Evolutionary conservation across 2,329 filamentous ascomycete genomes (phyloP), one percentile per base, ranked within the genome.

Genomic region (Arthrocladium fulminans): DNA sequence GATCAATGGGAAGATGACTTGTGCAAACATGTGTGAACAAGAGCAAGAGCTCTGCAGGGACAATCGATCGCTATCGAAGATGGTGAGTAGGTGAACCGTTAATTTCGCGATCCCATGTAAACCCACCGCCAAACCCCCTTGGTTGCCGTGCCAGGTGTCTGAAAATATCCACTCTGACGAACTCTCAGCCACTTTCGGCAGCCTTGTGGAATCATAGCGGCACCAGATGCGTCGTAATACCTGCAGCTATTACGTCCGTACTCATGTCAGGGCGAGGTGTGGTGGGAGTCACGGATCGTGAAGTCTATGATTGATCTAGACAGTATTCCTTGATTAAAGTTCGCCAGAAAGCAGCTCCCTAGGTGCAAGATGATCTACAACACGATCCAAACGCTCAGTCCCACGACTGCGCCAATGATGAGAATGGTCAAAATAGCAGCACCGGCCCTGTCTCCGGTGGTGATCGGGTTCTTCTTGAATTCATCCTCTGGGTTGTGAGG

Each of bases 391-490:
- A 54, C 54, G 39, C 62, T 53, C 44, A 64, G 54, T 1, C 58
- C 62, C 29, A 61, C 47, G 55, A 65, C 61, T 8, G 51, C 49
- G 3, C 41, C 53, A 20, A 62, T 54, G 47, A 67, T 58, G 1
- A 62, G 35, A 5, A 63, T 46, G 0, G 67, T 70, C 51, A 69
- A 47, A 47, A 69, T 63, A 4, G 59, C 60, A 13, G 67, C 68
- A 13, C 67, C 68, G 0, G 64, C 67, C 42, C 55, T 59, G 45
- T 71, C 67, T 1, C 58, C 66, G 3, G 60, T 62, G 9, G 57
- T 62, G 32, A 63, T 60, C 1, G 51, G 38, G 3, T 37, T 45
- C 7, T 45, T 23, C 7, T 58, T 45, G 0, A 40, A 34, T 6
- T 19, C 40, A 1, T 8, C 27, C 12, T 54, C 39, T 3, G 50